Conservation (phyloP, 352 stramenopile species). For the Phytophthora lateralis region DNA sequence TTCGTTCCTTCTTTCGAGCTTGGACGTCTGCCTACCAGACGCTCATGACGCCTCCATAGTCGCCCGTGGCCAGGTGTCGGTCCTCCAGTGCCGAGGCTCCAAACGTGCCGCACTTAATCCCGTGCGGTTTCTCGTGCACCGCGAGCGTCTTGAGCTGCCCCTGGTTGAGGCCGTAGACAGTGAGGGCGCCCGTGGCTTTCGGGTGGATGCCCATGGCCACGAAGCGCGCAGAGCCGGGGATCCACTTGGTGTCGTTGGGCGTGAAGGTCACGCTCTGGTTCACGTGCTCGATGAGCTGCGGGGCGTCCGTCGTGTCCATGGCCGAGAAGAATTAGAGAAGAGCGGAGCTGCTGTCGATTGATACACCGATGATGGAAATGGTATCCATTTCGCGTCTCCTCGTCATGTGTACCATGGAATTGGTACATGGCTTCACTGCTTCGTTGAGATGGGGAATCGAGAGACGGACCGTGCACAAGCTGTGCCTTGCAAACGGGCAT, state of each 20-base stretch:
- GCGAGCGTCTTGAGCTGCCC: slow-evolving; percentile 76
- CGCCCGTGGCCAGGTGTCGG: slow-evolving; percentile 84
- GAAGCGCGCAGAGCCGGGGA: slow-evolving; percentile 94
- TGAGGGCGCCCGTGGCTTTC: slow-evolving; percentile 91
- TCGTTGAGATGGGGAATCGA: not conserved
- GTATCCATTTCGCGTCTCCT: slow-evolving; percentile 32
- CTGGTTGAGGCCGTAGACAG: slow-evolving; percentile 92
- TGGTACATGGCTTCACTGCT: not conserved
- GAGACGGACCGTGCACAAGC: not conserved
- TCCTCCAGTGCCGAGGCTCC: slow-evolving; percentile 91
- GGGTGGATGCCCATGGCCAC: slow-evolving; percentile 94
- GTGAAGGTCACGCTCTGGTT: slow-evolving; percentile 93
- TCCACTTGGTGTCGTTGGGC: slow-evolving; percentile 94
- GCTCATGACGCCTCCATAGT: slow-evolving; percentile 79
- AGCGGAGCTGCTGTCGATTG: slow-evolving; percentile 1
- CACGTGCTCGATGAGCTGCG: slow-evolving; percentile 97
- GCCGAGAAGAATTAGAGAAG: not conserved
- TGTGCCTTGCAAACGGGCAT: not conserved
- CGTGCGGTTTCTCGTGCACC: slow-evolving; percentile 85
- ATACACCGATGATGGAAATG: slow-evolving; percentile 16
- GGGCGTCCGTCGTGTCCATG: slow-evolving; percentile 96
- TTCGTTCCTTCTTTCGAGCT: slow-evolving; percentile 6
- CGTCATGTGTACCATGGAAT: not conserved
- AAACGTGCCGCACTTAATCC: slow-evolving; percentile 97
- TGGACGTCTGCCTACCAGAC: slow-evolving; percentile 48